Evolutionary conservation across 441 rosid genomes (phyloP), one percentile per base, ranked within the genome.

Genomic region (Arabidopsis hybrid): DNA sequence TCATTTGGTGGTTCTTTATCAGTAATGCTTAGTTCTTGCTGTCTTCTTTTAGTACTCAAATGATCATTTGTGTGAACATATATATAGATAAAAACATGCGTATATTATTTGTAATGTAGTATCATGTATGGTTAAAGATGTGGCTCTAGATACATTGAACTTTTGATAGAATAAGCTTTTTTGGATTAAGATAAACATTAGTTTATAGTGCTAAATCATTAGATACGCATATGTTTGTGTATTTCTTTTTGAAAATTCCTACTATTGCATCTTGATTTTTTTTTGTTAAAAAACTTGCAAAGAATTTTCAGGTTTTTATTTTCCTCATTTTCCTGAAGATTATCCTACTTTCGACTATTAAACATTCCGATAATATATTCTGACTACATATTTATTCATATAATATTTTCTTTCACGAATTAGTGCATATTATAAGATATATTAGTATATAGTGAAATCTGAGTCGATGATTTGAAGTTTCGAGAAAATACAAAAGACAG

Each of bases 111-210:
- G 46, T 6, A 35, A 8, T 17, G 2, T 32, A 21, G 26, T 21
- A 21, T 21, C 26, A 12, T 49, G 49, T 34, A 47, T 63, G 58
- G 65, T 31, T 0, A 31, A 31, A 31, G 32, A 31, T 31, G 4
- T 50, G 57, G 62, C 36, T 65, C 58, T 65, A 71, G 80, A 77
- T 65, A 59, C 80, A 71, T 42, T 59, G 68, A 59, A 70, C 67
- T 26, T 7, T n/a, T 42, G 14, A 58, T 71, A 43, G 75, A 71
- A 71, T 65, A 50, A 59, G 36, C 45, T 77, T 47, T 47, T 71
- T 49, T 58, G 29, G 68, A 65, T 40, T 65, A 65, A 66, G 50
- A 65, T 70, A 57, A 57, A n/a, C 68, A 34, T 59, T 59, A 17
- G 18, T 63, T 14, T 69, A 63, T 64, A 18, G 51, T 64, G 61